Percentiles rank a stretch among this genome's conserved stretches.
Conservation (phyloP, 2,329 filamentous ascomycete species). For the Pestalotiopsis fici region DNA sequence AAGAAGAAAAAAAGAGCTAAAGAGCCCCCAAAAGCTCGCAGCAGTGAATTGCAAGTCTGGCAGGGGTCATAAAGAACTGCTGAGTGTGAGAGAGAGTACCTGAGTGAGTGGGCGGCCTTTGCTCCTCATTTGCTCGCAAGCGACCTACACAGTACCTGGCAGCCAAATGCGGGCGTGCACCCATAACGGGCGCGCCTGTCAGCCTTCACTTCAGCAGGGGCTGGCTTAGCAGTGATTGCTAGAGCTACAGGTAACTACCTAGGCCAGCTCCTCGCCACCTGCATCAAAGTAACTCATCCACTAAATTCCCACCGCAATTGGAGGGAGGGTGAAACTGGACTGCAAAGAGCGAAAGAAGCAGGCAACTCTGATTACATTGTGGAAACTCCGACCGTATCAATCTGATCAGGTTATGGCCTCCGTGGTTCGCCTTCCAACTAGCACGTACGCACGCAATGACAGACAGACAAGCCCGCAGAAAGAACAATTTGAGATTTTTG, state of each 20-base stretch:
- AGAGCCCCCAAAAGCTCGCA: slow-evolving; percentile 7
- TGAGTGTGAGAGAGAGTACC: neutral
- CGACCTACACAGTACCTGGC: slow-evolving; percentile 18
- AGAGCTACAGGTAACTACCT: neutral
- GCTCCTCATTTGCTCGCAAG: neutral
- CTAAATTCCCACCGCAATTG: slow-evolving; percentile 25
- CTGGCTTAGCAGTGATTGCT: neutral
- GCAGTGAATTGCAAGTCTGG: slow-evolving; percentile 12
- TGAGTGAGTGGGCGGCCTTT: neutral
- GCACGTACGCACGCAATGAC: neutral
- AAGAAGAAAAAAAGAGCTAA: neutral
- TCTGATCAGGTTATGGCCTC: neutral
- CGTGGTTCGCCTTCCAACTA: neutral
- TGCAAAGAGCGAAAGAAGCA: slow-evolving; percentile 11
- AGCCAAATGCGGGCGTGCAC: neutral
- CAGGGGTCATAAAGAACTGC: slow-evolving; percentile 6
- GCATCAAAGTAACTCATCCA: slow-evolving; percentile 23
- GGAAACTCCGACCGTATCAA: slow-evolving; percentile 14
- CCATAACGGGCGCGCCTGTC: neutral
- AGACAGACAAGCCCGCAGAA: neutral
- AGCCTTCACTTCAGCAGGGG: neutral
- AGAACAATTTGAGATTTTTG: neutral
- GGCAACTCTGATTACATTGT: slow-evolving; percentile 19
- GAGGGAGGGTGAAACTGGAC: slow-evolving; percentile 26
- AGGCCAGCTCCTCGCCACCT: neutral